Base-by-base conservation (phyloP, 495 filamentous ascomycete species). In the Hyaloscypha bicolor region DNA sequence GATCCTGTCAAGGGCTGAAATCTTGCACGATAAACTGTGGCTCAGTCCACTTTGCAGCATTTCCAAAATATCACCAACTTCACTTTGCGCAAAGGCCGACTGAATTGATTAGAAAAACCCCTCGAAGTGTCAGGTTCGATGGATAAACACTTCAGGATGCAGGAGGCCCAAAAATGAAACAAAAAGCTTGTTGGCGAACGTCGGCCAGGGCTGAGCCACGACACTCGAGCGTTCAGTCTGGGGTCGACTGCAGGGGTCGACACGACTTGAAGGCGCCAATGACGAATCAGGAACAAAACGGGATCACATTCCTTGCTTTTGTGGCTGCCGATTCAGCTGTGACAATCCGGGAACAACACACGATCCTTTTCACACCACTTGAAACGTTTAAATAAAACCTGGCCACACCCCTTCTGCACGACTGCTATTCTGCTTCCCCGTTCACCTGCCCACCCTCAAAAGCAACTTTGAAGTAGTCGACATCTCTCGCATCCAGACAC, bases 371-470 rank as follows among this genome's bases (percentile, higher is more conserved):
- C 56, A 60, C 56, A 21, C 56, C 21, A 58, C 31, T 60, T 61
- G 59, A 61, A 61, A 64, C 62, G 12, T 52, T 37, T 37, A 29
- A 57, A 64, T 64, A 64, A 64, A 55, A 64, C 29, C 48, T 56
- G 48, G n/a, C 48, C 11, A 25, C 8, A 2, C 51, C 62, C 62
- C 31, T 12, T 56, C 52, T 25, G 51, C 45, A 37, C 42, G 60
- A 53, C 4, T 35, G 8, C 6, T 37, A 30, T 29, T 48, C 37
- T 37, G 31, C 11, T 60, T 60, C 37, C 29, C 35, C 33, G 6
- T 30, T 30, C 55, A 63, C 25, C 21, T 42, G 35, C 14, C 21
- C 29, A 8, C 61, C 22, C 9, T 51, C 19, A 12, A 16, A 64
- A 37, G 16, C n/a, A 25, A 4, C 51, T 4, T 16, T 2, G 29